Evolutionary conservation across 305 asterid genomes (phyloP).

Genomic region (Plantago coronopus): DNA sequence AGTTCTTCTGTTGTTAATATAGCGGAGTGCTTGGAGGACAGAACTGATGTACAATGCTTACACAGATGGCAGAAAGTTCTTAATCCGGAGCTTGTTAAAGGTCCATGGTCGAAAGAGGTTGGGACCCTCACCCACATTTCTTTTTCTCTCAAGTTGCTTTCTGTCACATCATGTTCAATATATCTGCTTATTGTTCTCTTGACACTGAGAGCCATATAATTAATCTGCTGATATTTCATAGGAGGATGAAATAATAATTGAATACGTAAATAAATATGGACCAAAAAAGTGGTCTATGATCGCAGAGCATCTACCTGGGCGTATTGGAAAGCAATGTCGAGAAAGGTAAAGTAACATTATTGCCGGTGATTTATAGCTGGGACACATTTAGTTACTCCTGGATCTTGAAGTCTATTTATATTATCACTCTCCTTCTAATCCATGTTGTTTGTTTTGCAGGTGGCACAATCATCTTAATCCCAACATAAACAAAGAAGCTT

Average conservation of each 20-base stretch:
- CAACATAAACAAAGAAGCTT: conserved; percentile 86
- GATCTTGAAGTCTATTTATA: neutral
- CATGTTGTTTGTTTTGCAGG: conserved; percentile 37
- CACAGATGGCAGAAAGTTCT: conserved; percentile 99
- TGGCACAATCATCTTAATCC: conserved; percentile 99
- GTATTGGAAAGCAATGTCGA: conserved; percentile 97
- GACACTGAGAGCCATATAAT: conserved; percentile 20
- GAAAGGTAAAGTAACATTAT: conserved; percentile 62
- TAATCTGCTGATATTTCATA: conserved; percentile 29
- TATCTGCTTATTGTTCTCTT: conserved; percentile 13
- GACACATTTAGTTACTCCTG: conserved; percentile 1
- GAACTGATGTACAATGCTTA: conserved; percentile 97
- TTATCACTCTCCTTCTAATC: conserved; percentile 1
- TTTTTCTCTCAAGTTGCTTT: conserved; percentile 8
- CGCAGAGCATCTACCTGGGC: conserved; percentile 93
- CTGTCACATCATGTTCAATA: conserved; percentile 5
- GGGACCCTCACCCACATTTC: conserved; percentile 9
- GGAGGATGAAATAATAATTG: conserved; percentile 90
- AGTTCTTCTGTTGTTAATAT: conserved; percentile 18
- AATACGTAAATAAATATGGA: conserved; percentile 75
- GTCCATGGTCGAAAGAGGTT: conserved; percentile 99
- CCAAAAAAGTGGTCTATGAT: conserved; percentile 99
- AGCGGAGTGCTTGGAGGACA: conserved; percentile 98
- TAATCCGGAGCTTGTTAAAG: conserved; percentile 98
- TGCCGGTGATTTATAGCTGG: conserved; percentile 13